These are phyloP conservation scores for Lactarius hatsudake DNA, from an alignment of 768 basidiomycete genomes.

Conservation along the genomic window DNA sequence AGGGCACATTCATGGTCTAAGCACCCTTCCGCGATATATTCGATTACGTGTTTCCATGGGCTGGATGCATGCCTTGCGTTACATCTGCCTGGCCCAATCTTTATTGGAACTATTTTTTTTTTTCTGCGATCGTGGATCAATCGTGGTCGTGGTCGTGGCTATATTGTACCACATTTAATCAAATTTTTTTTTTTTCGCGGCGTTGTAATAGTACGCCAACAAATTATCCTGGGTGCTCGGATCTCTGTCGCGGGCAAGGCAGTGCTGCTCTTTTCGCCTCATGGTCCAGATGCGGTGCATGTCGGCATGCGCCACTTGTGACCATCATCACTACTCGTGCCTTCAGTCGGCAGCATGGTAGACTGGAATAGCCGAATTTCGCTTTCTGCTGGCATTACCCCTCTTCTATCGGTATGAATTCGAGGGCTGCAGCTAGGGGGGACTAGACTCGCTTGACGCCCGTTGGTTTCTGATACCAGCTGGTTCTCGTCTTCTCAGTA, in stretches of 20 bases:
- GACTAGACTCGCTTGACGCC: background rate
- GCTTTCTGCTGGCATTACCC: background rate
- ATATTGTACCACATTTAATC: background rate
- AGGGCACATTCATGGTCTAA: background rate
- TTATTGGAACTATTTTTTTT: background rate
- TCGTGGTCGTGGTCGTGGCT: background rate
- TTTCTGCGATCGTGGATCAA: background rate
- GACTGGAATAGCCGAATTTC: background rate
- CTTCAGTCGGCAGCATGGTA: background rate
- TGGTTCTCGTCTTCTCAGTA: constrained; percentile 11
- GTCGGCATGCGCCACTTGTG: constrained; percentile 13
- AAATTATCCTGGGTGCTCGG: constrained; percentile 19
- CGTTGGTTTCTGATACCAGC: background rate
- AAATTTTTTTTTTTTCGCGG: constrained; percentile 1
- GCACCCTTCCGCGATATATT: background rate
- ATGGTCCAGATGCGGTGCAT: constrained; percentile 5
- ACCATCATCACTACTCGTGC: constrained; percentile 1
- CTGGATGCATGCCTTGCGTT: background rate
- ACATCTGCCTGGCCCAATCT: background rate
- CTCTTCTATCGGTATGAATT: background rate
- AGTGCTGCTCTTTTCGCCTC: background rate
- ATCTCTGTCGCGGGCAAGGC: constrained; percentile 3
- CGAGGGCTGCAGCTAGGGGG: background rate
- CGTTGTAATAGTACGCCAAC: background rate
- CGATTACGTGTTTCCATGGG: constrained; percentile 6